Percentiles rank a stretch among this genome's conserved stretches.
Conservation (phyloP, 805 yeast genomes). For the Martiniozyma abietophila region DNA sequence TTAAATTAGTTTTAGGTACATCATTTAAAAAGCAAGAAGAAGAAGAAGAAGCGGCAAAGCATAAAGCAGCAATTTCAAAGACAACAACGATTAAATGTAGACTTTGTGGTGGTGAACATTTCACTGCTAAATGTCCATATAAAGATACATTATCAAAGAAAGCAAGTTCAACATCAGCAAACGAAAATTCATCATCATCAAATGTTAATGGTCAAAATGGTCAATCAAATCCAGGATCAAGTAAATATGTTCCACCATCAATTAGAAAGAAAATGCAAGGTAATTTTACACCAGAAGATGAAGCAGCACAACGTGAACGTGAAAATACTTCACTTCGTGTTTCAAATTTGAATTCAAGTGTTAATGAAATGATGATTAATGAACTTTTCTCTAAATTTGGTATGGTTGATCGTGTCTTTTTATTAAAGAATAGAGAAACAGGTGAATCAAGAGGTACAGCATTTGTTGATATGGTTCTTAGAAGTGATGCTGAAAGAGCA, state of each 20-base stretch:
- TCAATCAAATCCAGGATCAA: constrained; percentile 15
- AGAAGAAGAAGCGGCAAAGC: constrained; percentile 50
- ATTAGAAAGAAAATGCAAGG: constrained; percentile 35
- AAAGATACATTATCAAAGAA: constrained; percentile 56
- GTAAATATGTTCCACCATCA: constrained; percentile 54
- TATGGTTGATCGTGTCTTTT: constrained; percentile 61
- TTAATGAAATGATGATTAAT: constrained; percentile 73
- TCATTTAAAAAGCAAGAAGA: constrained; percentile 72
- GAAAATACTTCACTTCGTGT: constrained; percentile 89
- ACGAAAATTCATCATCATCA: constrained; percentile 6
- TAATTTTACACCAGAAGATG: constrained; percentile 20
- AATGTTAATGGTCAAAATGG: constrained; percentile 12
- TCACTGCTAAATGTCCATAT: constrained; percentile 92
- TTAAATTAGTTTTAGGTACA: constrained; percentile 63
- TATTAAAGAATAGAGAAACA: constrained; percentile 87
- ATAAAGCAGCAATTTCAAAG: constrained; percentile 42
- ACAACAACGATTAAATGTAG: constrained; percentile 64
- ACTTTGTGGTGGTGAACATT: constrained; percentile 89
- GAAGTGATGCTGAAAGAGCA: constrained; percentile 66
- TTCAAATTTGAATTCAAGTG: constrained; percentile 80
- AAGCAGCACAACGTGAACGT: constrained; percentile 33
- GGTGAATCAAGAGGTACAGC: constrained; percentile 95
- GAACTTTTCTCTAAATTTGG: constrained; percentile 64
- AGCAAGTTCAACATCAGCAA: background rate
- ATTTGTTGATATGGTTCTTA: constrained; percentile 71